Evolutionary conservation across 164 flowering plant genomes (phyloP), one percentile per base, ranked within the genome.

Genomic region (Nymphaea thermarum): DNA sequence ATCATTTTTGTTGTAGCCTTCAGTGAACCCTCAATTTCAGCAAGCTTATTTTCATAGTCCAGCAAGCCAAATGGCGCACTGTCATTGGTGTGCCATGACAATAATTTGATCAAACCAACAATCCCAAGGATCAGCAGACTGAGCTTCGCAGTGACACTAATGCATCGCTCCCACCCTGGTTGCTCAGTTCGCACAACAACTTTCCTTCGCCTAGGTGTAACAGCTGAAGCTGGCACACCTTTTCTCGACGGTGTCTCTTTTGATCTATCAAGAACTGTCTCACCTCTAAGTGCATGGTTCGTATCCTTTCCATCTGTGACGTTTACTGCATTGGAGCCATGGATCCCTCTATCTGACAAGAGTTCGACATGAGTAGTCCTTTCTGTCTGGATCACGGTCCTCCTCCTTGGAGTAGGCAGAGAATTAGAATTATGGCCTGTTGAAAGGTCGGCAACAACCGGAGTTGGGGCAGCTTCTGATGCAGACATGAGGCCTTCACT

Each of bases 81-180:
- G 25, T 70, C 55, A 47, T 25, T 25, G 36, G 36, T 25, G 55
- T 12, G 12, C 55, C 55, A 47, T 47, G 12, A 47, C 12, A 82
- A 43, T 80, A 86, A 65, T 79, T 82, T 90, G 14, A 78, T 82
- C 51, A 85, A 64, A 65, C 85, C 87, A 8, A 67, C 41, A 8
- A 89, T 43, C 5, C 80, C 73, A 41, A 86, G 17, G 55, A 91
- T 42, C 10, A 86, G 79, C 74, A 82, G 43, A 6, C 85, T 70
- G 68, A 87, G 87, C 83, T 87, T 87, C 2, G 70, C 43, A 43
- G 86, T 71, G 3, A 87, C 73, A 25, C 96, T 89, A 5, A 82
- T 5, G 55, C 55, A 47, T 47, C 55, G 7, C 55, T 47, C 8
- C 98, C 92, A 87, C 62, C 73, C 65, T 2, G 91, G 83, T 75